These are phyloP conservation scores for Phaeotremella skinneri DNA, from an alignment of 768 basidiomycete genomes.

Conservation along the genomic window DNA sequence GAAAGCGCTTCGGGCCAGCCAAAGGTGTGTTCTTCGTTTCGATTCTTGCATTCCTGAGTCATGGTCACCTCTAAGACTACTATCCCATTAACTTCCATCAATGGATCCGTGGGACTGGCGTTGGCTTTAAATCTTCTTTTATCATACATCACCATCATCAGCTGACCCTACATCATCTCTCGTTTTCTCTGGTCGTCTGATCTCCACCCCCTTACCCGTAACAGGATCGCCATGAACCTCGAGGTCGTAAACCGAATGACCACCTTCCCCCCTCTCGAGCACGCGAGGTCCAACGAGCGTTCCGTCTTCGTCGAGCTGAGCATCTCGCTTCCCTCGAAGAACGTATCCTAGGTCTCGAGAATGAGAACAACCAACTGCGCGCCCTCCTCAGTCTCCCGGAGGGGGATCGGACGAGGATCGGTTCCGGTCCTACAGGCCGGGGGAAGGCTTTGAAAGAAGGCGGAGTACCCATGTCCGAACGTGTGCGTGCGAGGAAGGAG, in stretches of 20 bases:
- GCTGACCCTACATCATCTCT: too few relatives aligned
- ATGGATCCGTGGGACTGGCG: too few relatives aligned
- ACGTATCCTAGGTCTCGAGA: conserved; percentile 49
- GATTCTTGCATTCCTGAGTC: neutral
- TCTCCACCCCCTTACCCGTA: conserved; percentile 4
- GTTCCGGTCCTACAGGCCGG: conserved; percentile 51
- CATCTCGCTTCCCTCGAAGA: conserved; percentile 52
- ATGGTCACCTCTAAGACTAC: neutral
- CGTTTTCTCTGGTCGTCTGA: too few relatives aligned
- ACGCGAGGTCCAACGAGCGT: conserved; percentile 52
- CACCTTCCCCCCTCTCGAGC: conserved; percentile 50
- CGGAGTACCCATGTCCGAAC: conserved; percentile 51
- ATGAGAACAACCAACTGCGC: conserved; percentile 50
- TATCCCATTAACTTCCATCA: too few relatives aligned
- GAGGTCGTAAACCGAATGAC: conserved; percentile 51
- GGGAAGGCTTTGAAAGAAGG: conserved; percentile 51
- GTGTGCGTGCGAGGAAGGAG: conserved; percentile 49
- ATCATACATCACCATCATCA: too few relatives aligned
- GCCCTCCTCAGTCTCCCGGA: conserved; percentile 36
- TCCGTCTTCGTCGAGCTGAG: conserved; percentile 50
- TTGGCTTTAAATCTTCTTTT: too few relatives aligned
- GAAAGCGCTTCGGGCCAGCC: neutral
- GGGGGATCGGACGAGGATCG: conserved; percentile 40
- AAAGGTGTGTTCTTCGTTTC: neutral
- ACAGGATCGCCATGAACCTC: conserved; percentile 47